Conservation (phyloP, 306 rosid species). For the Morella rubra region DNA sequence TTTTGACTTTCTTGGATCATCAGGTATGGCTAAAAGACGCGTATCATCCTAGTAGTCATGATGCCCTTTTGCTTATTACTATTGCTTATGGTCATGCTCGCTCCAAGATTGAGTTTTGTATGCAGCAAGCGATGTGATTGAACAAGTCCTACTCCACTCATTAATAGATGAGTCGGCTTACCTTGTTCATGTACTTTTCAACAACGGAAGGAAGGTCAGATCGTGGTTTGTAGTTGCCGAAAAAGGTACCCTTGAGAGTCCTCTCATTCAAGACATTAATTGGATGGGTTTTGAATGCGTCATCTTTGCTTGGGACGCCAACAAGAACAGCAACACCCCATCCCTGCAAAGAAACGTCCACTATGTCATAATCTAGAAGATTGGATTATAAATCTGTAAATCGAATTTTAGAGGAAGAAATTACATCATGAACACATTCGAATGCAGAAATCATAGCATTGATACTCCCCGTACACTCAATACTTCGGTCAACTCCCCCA, state of each 20-base stretch:
- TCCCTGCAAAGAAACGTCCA: constrained; percentile 43
- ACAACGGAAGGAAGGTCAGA: constrained; percentile 72
- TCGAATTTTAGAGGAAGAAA: not conserved
- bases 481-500: constrained; percentile 86
- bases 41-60: no score
- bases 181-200: constrained; percentile 70
- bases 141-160: no score
- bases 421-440: constrained; percentile 90
- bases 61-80: no score
- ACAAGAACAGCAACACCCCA: constrained; percentile 98
- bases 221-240: constrained; percentile 91
- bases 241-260: constrained; percentile 91
- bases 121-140: no score
- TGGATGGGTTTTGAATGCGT: constrained; percentile 76
- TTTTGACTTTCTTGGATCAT: no score
- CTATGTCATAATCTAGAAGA: not conserved
- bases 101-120: no score
- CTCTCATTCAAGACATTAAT: constrained; percentile 69
- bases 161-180: not conserved
- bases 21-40: no score
- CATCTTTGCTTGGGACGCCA: constrained; percentile 85
- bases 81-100: no score
- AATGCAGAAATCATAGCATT: constrained; percentile 93
- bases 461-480: constrained; percentile 84
- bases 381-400: no score